Evolutionary conservation across 257 asterid species (phyloP).

Genomic region (Nicotiana otophora): DNA sequence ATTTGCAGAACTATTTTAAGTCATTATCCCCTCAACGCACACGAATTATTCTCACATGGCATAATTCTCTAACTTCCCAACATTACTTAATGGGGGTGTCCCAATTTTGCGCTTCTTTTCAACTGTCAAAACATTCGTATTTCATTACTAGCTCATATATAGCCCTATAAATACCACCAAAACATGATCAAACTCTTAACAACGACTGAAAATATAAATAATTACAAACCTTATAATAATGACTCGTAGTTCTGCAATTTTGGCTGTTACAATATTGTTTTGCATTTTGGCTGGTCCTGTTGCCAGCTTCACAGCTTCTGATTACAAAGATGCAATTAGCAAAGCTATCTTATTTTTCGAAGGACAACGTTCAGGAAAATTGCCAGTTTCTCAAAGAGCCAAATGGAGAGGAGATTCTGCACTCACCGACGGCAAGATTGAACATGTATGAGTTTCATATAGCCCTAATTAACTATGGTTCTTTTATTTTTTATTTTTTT

Average conservation of each 20-base stretch:
- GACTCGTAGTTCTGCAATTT: background rate
- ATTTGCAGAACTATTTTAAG: background rate
- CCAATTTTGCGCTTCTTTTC: background rate
- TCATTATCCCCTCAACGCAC: background rate
- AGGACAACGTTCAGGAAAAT: slow-evolving; percentile 75
- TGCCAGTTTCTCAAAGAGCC: slow-evolving; percentile 53
- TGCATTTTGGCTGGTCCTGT: slow-evolving; percentile 5
- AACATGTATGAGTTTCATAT: slow-evolving; percentile 26
- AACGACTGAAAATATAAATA: background rate
- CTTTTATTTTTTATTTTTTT: background rate
- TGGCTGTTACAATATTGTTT: slow-evolving; percentile 18
- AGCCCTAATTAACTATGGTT: background rate
- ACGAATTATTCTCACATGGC: background rate
- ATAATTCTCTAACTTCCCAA: background rate
- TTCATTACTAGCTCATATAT: background rate
- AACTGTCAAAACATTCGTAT: background rate
- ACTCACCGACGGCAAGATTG: slow-evolving; percentile 48
- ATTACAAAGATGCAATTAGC: slow-evolving; percentile 49
- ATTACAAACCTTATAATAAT: background rate
- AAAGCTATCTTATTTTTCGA: slow-evolving; percentile 77
- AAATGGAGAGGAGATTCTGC: slow-evolving; percentile 82
- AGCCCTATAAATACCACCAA: slow-evolving; percentile 3
- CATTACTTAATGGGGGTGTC: background rate
- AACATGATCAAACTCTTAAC: background rate
- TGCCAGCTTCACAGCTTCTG: slow-evolving; percentile 6